These are phyloP conservation scores for Coemansia sp. DNA, from an alignment of 192 early-diverging fungal species.

Conservation along the genomic window DNA sequence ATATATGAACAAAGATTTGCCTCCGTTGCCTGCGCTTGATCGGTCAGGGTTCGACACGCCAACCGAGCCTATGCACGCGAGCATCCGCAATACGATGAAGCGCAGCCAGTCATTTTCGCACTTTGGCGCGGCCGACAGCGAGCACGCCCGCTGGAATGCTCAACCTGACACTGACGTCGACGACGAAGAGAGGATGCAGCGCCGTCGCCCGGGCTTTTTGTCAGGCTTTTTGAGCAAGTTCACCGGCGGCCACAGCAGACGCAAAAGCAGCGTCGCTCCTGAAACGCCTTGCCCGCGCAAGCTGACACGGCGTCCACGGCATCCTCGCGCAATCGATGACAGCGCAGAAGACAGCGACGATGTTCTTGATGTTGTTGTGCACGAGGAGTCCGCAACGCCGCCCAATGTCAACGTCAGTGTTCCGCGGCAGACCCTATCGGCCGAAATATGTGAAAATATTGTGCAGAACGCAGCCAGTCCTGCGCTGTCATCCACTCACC, in stretches of 20 bases:
- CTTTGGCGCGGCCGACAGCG: constrained; percentile 5
- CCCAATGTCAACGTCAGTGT: constrained; percentile 19
- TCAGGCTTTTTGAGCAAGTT: constrained; percentile 27
- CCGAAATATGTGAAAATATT: constrained; percentile 29
- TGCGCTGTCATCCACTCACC: constrained; percentile 29
- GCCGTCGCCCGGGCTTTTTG: constrained; percentile 21
- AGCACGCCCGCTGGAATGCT: not conserved
- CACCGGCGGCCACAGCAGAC: constrained; percentile 12
- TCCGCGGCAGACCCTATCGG: constrained; percentile 23
- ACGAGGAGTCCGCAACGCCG: constrained; percentile 6
- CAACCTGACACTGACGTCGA: not conserved
- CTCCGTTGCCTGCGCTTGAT: constrained; percentile 10
- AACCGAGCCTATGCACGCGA: not conserved
- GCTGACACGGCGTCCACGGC: constrained; percentile 25
- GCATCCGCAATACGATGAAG: constrained; percentile 12
- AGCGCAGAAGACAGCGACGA: constrained; percentile 7
- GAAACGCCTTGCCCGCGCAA: constrained; percentile 1
- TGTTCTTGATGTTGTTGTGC: not conserved
- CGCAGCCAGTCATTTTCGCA: constrained; percentile 40
- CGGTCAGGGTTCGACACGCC: not conserved
- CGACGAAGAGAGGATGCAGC: not conserved
- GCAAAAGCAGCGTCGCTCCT: constrained; percentile 14
- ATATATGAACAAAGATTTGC: constrained; percentile 31
- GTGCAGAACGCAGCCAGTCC: constrained; percentile 14
- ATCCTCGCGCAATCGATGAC: constrained; percentile 4